Evolutionary conservation across 1,284 basidiomycete genomes (phyloP), one percentile per base, ranked within the genome.

Genomic region (Naganishia sp.): DNA sequence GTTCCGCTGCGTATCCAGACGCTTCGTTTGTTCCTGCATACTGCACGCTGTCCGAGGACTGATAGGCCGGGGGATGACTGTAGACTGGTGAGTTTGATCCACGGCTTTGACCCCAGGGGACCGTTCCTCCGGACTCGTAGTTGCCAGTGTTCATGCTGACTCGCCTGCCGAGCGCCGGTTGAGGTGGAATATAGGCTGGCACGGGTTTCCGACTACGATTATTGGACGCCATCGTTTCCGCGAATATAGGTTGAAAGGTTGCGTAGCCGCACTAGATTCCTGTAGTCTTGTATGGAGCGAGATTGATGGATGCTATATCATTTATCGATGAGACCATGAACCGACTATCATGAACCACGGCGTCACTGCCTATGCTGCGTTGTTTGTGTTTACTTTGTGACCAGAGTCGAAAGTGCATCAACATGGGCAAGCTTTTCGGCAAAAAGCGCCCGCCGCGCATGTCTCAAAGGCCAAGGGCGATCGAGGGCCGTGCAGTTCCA

Each of bases 101-200:
- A 28, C 48, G 33, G 48, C 57, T 61, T 36, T 61, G 57, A 18
- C 57, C 57, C 57, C 57, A 61, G 1, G 57, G 57, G 7, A 61
- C 57, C 6, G 57, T 42, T 43, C 33, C 57, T 25, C 57, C 57
- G 18, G 48, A 42, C 16, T 61, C 57, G 48, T 61, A 61, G 36
- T 16, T 50, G n/a, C 57, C 57, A 7, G 57, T 42, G 57, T 61
- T 61, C 57, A 61, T 61, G 36, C 57, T 61, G n/a, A 61, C 57
- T 15, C 57, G 46, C 21, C 57, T 21, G 5, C 57, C 57, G 11
- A 61, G 57, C 21, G 39, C 25, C 6, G 57, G 48, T 15, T 49
- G 57, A 18, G 57, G 48, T 11, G 57, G 57, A 33, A 61, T 61
- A 31, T 61, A 61, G 6, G 57, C 31, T 16, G 57, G 57, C 11